phyloP scores from a whole-genome alignment of 345 rosid genomes.

The Rubroshorea leprosula region DNA sequence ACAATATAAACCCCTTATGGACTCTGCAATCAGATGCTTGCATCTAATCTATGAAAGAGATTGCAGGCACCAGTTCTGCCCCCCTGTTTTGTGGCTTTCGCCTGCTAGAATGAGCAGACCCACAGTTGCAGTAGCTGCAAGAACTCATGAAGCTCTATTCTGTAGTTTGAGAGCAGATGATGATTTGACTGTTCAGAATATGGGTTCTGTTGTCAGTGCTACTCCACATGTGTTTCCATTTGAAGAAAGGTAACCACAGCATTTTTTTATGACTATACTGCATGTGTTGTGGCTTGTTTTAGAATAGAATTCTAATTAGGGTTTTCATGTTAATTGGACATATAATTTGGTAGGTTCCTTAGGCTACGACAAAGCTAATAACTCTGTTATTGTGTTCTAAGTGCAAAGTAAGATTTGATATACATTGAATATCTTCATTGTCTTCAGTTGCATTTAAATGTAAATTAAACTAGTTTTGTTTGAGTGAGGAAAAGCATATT shows the following conservation, averaged over 20 bases:
- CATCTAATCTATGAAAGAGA: conserved; percentile 93
- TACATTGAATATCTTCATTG: background rate
- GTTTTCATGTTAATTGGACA: background rate
- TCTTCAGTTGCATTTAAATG: no score
- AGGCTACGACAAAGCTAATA: no score
- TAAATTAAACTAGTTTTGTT: background rate
- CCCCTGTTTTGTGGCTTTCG: conserved; percentile 85
- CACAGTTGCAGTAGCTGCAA: conserved; percentile 81
- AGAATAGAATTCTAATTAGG: no score
- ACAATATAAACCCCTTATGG: conserved; percentile 64
- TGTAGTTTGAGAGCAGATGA: conserved; percentile 45
- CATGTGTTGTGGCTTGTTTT: background rate
- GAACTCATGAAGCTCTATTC: conserved; percentile 67
- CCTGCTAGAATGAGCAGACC: conserved; percentile 80
- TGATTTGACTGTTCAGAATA: conserved; percentile 38
- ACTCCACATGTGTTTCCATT: conserved; percentile 93
- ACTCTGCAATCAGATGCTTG: conserved; percentile 82
- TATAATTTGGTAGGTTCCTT: no score
- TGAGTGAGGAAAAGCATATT: conserved; percentile 4
- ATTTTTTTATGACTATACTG: conserved; percentile 4
- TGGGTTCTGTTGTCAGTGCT: conserved; percentile 65
- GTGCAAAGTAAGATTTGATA: conserved; percentile 5
- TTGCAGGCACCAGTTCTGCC: conserved; percentile 87
- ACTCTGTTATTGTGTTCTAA: no score
- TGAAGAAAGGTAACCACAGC: conserved; percentile 68